Conservation (phyloP, 2,329 filamentous ascomycete species). For the Exophiala dermatitidis region DNA sequence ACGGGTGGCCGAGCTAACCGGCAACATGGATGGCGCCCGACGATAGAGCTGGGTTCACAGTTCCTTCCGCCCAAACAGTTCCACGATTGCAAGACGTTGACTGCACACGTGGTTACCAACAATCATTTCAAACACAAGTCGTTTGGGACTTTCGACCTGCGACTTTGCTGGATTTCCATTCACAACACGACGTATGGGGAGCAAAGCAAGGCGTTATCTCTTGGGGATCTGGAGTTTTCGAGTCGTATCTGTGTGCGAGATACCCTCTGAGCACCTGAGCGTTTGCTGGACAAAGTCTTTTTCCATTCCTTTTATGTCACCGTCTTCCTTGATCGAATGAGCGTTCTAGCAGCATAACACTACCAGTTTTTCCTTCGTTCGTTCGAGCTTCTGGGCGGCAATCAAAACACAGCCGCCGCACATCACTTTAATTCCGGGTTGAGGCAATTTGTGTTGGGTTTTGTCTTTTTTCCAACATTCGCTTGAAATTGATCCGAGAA, state of each 20-base stretch:
- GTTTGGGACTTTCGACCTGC: too few species aligned
- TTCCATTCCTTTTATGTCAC: background rate
- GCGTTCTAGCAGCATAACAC: slow-evolving; percentile 16
- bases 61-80: too few species aligned
- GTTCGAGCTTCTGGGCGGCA: slow-evolving; percentile 14
- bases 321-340: slow-evolving; percentile 9
- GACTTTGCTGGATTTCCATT: too few species aligned
- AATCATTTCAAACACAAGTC: too few species aligned
- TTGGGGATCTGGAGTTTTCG: slow-evolving; percentile 6
- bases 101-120: too few species aligned
- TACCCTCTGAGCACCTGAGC: slow-evolving; percentile 13
- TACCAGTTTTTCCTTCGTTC: slow-evolving; percentile 1
- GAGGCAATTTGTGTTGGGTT: background rate
- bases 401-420: background rate
- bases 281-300: slow-evolving; percentile 2
- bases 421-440: background rate
- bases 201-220: slow-evolving; percentile 14
- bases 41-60: slow-evolving; percentile 5
- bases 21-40: slow-evolving; percentile 60
- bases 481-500: too few species aligned
- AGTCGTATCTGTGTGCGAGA: slow-evolving; percentile 10
- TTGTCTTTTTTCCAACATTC: background rate
- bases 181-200: too few species aligned
- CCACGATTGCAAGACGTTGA: too few species aligned
- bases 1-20: slow-evolving; percentile 86